Evolutionary conservation across 768 basidiomycete genomes (phyloP).

Genomic region (Tricholoma sp.): DNA sequence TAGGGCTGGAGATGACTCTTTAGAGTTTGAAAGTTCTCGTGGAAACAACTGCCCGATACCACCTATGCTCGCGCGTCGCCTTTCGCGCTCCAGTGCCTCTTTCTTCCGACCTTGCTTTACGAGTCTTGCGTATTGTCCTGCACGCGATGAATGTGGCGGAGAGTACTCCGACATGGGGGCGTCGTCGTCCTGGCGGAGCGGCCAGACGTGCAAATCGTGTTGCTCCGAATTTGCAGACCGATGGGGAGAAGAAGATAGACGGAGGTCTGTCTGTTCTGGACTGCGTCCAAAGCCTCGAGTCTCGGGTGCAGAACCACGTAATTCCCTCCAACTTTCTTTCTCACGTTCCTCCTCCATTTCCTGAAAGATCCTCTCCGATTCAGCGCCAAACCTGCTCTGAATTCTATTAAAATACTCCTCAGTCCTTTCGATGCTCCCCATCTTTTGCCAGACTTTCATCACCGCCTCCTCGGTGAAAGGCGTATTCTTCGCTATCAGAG

Average conservation of each 20-base stretch:
- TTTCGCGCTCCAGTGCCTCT: slow-evolving; percentile 32
- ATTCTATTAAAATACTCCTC: slow-evolving; percentile 34
- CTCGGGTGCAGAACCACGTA: neutral
- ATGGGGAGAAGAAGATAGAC: neutral
- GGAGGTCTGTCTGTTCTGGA: neutral
- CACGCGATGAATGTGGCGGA: slow-evolving; percentile 24
- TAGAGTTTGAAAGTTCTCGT: neutral
- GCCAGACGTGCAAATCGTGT: slow-evolving; percentile 17
- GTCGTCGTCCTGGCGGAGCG: slow-evolving; percentile 9
- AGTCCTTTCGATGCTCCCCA: slow-evolving; percentile 31
- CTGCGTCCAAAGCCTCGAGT: slow-evolving; percentile 1
- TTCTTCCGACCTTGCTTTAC: slow-evolving; percentile 28
- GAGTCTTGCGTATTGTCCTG: slow-evolving; percentile 28
- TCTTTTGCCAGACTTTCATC: slow-evolving; percentile 28
- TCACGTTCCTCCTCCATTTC: slow-evolving; percentile 11
- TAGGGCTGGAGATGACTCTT: neutral
- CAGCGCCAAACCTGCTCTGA: slow-evolving; percentile 20
- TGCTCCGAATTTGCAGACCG: neutral
- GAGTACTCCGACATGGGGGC: slow-evolving; percentile 21
- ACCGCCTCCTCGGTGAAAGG: slow-evolving; percentile 38
- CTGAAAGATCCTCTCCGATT: slow-evolving; percentile 22
- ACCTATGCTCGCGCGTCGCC: slow-evolving; percentile 26
- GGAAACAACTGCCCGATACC: neutral
- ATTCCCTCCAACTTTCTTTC: neutral
- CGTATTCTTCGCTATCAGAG: slow-evolving; percentile 40